Base-by-base conservation (phyloP, 2,329 filamentous ascomycete genomes). In the Paecilomyces variotii region DNA sequence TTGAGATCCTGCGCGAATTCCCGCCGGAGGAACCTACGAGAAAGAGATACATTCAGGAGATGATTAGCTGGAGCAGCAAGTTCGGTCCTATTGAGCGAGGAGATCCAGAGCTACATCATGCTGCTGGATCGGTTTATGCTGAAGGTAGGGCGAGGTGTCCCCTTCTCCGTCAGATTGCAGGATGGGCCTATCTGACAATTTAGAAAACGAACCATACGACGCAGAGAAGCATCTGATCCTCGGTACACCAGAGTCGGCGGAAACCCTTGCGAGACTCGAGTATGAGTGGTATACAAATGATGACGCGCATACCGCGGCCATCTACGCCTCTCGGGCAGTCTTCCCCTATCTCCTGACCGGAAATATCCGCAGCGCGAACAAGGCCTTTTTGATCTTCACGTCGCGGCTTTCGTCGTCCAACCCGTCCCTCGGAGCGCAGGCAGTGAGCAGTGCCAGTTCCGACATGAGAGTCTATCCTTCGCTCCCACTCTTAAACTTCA, bases 231-330 rank as follows among this genome's bases (percentile, higher is more conserved):
- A 99, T 74, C 82, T 99, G 57, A 76, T 92, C 54, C 82, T 97
- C 45, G 95, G 94, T 61, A 97, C 91, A 9, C 89, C 88, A 66
- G 91, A 96, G 74, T 96, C 91, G 0, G 84, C 92, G 39, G 87
- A 91, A 65, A 82, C 89, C 10, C 83, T 99, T 57, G 87, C 87
- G 54, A 85, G 85, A 65, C 83, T 97, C 76, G 91, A 97, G 74
- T 97, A 96, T 74, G 82, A 87, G 55, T 99, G 94, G 94, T 99
- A 97, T 80, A 86, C 84, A 61, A 85, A 91, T 68, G 90, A 95
- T 74, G 90, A 93, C 56, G 85, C 90, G 2, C 91, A 96, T 72
- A 91, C 89, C 0, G 94, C 94, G 1, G 87, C 91, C 3, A 79
- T 90, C 57, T 99, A 95, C 76, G 89, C 87, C 63, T 90, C 89